A percentile compares a stretch with the other conserved stretches of the same genome.
phyloP scores from a whole-genome alignment of 2,329 filamentous ascomycete genomes.

The Alternaria ethzedia region DNA sequence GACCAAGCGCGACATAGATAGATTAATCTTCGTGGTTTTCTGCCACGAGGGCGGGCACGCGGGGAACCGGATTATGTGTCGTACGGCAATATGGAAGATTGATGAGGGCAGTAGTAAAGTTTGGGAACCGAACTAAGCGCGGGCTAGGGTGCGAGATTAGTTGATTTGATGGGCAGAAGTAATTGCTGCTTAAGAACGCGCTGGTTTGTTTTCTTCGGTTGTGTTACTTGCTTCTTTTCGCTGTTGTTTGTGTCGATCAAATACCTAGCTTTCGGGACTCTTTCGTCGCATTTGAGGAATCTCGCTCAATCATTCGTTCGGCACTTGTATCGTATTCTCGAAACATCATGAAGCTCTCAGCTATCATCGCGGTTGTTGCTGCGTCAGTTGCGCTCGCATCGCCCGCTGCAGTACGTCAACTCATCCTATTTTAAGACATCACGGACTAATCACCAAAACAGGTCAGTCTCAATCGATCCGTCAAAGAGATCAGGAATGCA shows the following conservation, averaged over 20 bases:
- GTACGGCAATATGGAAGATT: conserved; percentile 18
- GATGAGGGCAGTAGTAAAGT: conserved; percentile 3
- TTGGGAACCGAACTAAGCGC: not conserved
- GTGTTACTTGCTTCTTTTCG: not conserved
- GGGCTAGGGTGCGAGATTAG: not conserved
- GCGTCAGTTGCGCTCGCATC: conserved; percentile 31
- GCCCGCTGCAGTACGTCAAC: conserved; percentile 35
- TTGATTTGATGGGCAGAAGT: conserved; percentile 23
- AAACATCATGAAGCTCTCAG: conserved; percentile 32
- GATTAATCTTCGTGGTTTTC: too few species aligned
- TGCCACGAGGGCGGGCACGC: conserved; percentile 23
- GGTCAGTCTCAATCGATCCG: conserved; percentile 30
- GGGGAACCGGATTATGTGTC: conserved; percentile 20
- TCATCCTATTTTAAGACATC: too few species aligned
- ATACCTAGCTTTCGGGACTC: not conserved
- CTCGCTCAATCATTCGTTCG: not conserved
- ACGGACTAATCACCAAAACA: conserved; percentile 15
- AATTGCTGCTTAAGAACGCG: conserved; percentile 20
- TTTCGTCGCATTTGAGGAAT: not conserved
- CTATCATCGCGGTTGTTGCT: conserved; percentile 22
- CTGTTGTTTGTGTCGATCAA: not conserved
- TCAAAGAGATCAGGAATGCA: conserved; percentile 20
- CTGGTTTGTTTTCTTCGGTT: not conserved
- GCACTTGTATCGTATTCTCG: too few species aligned
- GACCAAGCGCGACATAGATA: too few species aligned